Conservation (phyloP, 768 basidiomycete species). For the Asterophora parasitica region DNA sequence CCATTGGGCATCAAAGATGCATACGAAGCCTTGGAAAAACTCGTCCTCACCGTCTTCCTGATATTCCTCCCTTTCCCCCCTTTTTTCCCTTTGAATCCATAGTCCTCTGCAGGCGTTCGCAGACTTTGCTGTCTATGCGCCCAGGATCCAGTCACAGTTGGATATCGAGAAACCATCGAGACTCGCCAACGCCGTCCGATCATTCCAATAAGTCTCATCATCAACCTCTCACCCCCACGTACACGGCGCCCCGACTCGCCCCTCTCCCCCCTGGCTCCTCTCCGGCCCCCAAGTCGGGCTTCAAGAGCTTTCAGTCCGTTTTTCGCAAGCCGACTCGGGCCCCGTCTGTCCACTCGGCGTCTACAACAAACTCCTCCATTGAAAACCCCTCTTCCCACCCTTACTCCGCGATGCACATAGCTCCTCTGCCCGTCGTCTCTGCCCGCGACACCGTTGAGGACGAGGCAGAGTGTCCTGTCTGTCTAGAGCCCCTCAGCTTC, state of each 20-base stretch:
- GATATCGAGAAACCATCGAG: constrained; percentile 35
- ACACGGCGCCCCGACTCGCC: constrained; percentile 33
- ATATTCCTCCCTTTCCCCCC: background rate
- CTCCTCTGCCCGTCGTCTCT: constrained; percentile 72
- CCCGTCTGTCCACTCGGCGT: constrained; percentile 43
- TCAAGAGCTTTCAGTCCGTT: constrained; percentile 47
- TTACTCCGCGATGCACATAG: constrained; percentile 56
- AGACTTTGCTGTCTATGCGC: constrained; percentile 32
- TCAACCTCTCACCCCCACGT: constrained; percentile 42
- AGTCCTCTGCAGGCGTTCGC: constrained; percentile 3
- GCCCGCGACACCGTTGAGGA: constrained; percentile 59
- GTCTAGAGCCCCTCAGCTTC: constrained; percentile 91
- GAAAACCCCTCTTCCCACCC: constrained; percentile 43
- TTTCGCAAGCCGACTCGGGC: constrained; percentile 44
- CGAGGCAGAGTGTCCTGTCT: constrained; percentile 93
- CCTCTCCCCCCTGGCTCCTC: constrained; percentile 28
- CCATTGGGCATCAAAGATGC: constrained; percentile 16
- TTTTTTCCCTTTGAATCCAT: background rate
- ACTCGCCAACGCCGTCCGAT: constrained; percentile 28
- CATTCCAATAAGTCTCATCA: constrained; percentile 24
- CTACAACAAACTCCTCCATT: constrained; percentile 34
- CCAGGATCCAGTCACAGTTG: constrained; percentile 32
- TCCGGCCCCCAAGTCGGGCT: constrained; percentile 21
- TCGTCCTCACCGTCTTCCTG: background rate
- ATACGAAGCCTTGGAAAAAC: constrained; percentile 8